Conservation (phyloP, 2,329 filamentous ascomycete genomes). For the Diaporthe batatas region DNA sequence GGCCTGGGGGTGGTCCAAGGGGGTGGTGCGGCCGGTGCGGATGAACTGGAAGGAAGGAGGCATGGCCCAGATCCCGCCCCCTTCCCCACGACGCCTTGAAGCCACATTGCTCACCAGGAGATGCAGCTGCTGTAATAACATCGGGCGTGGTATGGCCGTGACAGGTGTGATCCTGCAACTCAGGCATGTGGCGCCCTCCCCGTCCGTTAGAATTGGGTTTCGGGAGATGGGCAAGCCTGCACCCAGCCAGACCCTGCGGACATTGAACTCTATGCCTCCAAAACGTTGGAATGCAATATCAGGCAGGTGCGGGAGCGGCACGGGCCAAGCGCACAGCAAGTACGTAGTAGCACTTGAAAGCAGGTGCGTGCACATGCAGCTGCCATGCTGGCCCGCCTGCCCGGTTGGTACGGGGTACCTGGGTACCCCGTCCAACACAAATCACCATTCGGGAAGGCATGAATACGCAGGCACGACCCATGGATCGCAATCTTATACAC, state of each 20-base stretch:
- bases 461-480: constrained; percentile 21
- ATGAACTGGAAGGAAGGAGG: constrained; percentile 8
- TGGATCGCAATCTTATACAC: constrained; percentile 28
- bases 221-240: constrained; percentile 30
- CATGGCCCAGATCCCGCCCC: constrained; percentile 7
- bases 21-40: not conserved
- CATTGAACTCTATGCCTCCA: constrained; percentile 6
- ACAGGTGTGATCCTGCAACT: constrained; percentile 9
- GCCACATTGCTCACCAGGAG: constrained; percentile 13
- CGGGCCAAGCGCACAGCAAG: not conserved
- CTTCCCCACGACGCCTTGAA: constrained; percentile 16
- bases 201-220: constrained; percentile 29
- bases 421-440: not conserved
- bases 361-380: not conserved
- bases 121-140: not conserved
- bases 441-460: not conserved
- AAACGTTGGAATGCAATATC: constrained; percentile 16
- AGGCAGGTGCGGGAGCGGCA: not conserved
- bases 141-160: not conserved
- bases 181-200: constrained; percentile 25
- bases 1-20: not conserved
- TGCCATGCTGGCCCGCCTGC: not conserved
- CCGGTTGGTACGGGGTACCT: not conserved
- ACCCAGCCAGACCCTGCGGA: constrained; percentile 21
- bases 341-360: not conserved